Conservation (phyloP, 176 grass and related monocot species). For the Musa beccarii region DNA sequence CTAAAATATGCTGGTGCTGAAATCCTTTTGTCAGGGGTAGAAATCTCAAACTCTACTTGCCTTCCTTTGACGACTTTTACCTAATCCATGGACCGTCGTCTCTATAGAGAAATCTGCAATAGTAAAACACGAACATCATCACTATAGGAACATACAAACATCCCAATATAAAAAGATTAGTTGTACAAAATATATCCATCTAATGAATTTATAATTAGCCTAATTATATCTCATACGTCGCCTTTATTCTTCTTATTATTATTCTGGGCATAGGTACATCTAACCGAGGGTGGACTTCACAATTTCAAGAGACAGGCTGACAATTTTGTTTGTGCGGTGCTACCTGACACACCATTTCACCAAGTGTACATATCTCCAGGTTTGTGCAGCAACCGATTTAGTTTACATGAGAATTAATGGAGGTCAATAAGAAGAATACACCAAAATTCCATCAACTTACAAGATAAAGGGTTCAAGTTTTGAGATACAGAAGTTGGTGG, state of each 20-base stretch:
- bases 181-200: too few relatives aligned
- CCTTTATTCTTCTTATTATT: not conserved
- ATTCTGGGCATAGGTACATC: slow-evolving; percentile 27
- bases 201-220: too few relatives aligned
- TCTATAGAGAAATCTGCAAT: too few relatives aligned
- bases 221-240: too few relatives aligned
- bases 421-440: not conserved
- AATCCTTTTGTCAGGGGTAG: slow-evolving; percentile 56
- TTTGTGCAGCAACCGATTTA: not conserved
- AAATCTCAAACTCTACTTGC: not conserved
- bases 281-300: slow-evolving; percentile 44
- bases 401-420: not conserved
- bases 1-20: slow-evolving; percentile 83
- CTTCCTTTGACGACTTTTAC: not conserved
- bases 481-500: too few relatives aligned
- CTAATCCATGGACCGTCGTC: too few relatives aligned
- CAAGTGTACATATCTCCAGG: slow-evolving; percentile 76
- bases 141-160: too few relatives aligned
- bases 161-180: too few relatives aligned
- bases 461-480: too few relatives aligned
- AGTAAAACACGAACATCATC: too few relatives aligned
- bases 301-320: slow-evolving; percentile 74
- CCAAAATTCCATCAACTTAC: too few relatives aligned
- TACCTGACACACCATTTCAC: slow-evolving; percentile 68
- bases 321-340: slow-evolving; percentile 73